A percentile compares a stretch with the other conserved stretches of the same genome.
Conservation (phyloP, 73 alveolate genomes). For the Paramecium bursaria region DNA sequence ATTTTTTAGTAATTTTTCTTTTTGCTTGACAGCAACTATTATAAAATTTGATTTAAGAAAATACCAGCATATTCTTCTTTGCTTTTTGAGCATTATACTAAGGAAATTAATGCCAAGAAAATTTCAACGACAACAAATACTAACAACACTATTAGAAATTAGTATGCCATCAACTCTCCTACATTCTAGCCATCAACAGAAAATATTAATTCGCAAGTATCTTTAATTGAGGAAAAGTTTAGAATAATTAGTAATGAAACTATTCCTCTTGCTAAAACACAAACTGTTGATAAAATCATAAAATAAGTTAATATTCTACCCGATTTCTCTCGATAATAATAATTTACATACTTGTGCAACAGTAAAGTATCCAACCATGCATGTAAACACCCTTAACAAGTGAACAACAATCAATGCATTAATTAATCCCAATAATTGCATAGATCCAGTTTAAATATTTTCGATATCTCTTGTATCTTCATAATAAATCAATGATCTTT, state of each 20-base stretch:
- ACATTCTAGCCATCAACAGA: not conserved
- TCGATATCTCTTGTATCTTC: constrained; percentile 52
- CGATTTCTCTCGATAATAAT: not conserved
- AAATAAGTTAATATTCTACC: constrained; percentile 45
- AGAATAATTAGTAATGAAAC: constrained; percentile 25
- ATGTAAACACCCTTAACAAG: constrained; percentile 35
- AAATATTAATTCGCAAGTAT: constrained; percentile 19
- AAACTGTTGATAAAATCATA: constrained; percentile 50
- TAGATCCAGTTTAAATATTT: not conserved
- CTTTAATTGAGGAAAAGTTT: constrained; percentile 19
- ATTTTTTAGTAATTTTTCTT: constrained; percentile 45
- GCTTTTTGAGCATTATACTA: constrained; percentile 45
- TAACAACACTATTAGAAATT: constrained; percentile 9
- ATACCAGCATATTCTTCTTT: constrained; percentile 38
- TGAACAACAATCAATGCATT: constrained; percentile 46
- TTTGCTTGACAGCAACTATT: constrained; percentile 46
- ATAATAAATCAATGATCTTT: constrained; percentile 44
- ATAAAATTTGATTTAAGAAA: not conserved
- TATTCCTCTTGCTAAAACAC: constrained; percentile 56
- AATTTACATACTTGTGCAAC: constrained; percentile 19
- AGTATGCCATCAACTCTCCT: constrained; percentile 19
- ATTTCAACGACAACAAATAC: constrained; percentile 43
- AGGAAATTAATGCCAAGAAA: constrained; percentile 32
- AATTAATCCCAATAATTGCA: constrained; percentile 8
- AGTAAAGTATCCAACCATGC: constrained; percentile 38